These are phyloP conservation scores for Venustampulla echinocandica DNA, from an alignment of 495 filamentous ascomycete genomes.

Conservation along the genomic window DNA sequence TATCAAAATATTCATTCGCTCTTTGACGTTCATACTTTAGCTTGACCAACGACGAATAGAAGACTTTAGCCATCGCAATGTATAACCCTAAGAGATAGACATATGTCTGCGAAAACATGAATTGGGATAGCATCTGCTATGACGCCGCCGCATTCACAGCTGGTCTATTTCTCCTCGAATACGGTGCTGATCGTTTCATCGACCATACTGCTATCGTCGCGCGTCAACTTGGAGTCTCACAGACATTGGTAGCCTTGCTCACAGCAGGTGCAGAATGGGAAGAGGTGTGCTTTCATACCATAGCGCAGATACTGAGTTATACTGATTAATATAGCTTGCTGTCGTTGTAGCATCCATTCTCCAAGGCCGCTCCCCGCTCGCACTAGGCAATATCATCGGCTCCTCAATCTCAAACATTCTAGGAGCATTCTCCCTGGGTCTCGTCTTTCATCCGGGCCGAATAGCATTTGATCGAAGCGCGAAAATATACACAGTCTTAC, in stretches of 20 bases:
- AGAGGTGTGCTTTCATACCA: conserved; percentile 31
- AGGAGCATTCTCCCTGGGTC: conserved; percentile 45
- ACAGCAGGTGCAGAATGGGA: conserved; percentile 51
- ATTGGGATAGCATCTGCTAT: conserved; percentile 28
- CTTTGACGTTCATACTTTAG: background rate
- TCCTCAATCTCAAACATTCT: conserved; percentile 50
- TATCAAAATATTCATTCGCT: no score
- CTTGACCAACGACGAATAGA: no score
- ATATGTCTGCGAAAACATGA: conserved; percentile 12
- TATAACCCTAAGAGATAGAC: background rate
- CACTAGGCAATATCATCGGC: conserved; percentile 47
- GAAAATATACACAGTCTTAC: conserved; percentile 36
- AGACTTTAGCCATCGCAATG: background rate
- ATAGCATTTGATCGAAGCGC: conserved; percentile 36
- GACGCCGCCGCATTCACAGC: conserved; percentile 30
- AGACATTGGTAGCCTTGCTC: conserved; percentile 41
- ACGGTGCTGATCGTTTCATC: conserved; percentile 40
- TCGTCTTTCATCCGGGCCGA: conserved; percentile 30
- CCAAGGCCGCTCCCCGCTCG: conserved; percentile 39
- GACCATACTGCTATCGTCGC: conserved; percentile 44
- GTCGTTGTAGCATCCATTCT: conserved; percentile 42
- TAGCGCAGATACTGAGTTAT: background rate
- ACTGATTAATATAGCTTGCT: conserved; percentile 34
- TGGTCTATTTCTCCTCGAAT: conserved; percentile 37
- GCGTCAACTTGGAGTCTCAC: conserved; percentile 36